Base-by-base conservation (phyloP, 1,139 yeast species). In the Magnusiomyces fungicola region DNA sequence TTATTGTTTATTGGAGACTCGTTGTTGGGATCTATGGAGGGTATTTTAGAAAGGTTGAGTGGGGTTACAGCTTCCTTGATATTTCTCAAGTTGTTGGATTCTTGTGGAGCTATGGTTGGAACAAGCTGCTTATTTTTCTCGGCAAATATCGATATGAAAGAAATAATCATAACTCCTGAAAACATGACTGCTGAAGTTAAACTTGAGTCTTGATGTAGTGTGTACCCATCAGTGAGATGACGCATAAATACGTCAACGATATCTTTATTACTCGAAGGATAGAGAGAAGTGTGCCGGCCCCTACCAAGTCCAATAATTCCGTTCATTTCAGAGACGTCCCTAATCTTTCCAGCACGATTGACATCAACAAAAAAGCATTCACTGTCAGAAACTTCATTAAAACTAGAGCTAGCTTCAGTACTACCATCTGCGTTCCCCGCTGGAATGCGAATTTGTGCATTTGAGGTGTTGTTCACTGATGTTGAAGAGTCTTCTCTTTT, bases 291-390 rank as follows among this genome's bases (percentile, higher is more conserved):
- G 38, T 22, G 32, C 12, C 30, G 19, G 30, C 30, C 42, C 9
- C 36, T 21, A 29, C 45, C 45, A 9, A 49, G 12, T 29, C 24
- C 22, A n/a, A 46, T 38, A 3, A 50, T 30, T 12, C 30, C 50
- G 18, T 36, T 27, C 46, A 50, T 44, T n/a, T 50, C 52, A 1
- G 44, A 50, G 18, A 44, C 42, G 18, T 43, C 45, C 6, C 52
- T 45, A 21, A 50, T 18, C 33, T 50, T 50, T 16, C 52, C 52
- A 2, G 42, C 48, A 2, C 52, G 45, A 16, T 45, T 38, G 19
- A 45, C 36, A 30, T 50, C 52, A 2, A 45, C 45, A 34, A 43
- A 50, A 41, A 45, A 47, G 30, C 49, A 50, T 22, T 37, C 30
- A 1, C 22, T 29, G 2, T 33, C 41, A 19, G 23, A 24, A 3